A percentile compares a stretch with the other conserved stretches of the same genome.
These are phyloP conservation scores for Chaetomium fimeti DNA, from an alignment of 495 filamentous ascomycete genomes.

Conservation along the genomic window DNA sequence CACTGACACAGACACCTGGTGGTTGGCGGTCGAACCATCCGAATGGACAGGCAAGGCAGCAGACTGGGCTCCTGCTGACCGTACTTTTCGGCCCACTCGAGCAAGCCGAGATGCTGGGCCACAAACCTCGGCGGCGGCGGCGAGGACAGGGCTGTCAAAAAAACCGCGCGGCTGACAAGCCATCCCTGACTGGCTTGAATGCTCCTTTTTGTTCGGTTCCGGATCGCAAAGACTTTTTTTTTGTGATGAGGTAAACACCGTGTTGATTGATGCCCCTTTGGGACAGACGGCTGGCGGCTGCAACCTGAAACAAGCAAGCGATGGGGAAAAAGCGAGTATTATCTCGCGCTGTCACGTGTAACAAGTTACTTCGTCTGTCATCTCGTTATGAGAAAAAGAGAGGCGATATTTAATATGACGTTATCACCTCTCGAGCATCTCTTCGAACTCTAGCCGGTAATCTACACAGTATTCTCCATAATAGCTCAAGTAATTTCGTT, in stretches of 20 bases:
- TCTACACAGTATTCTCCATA: too few relatives aligned
- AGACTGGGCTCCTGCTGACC: too few relatives aligned
- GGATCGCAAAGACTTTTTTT: background rate
- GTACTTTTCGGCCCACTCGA: background rate
- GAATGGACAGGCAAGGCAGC: too few relatives aligned
- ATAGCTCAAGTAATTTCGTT: too few relatives aligned
- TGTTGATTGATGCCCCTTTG: background rate
- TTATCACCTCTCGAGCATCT: too few relatives aligned
- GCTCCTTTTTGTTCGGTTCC: background rate
- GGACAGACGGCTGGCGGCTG: background rate
- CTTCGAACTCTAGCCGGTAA: too few relatives aligned
- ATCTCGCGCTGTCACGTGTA: too few relatives aligned
- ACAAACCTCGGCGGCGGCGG: background rate
- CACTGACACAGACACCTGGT: background rate
- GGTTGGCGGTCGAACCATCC: background rate
- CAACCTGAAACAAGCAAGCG: slow-evolving; percentile 6
- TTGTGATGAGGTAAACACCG: background rate
- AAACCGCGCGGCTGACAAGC: background rate
- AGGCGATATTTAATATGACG: too few relatives aligned
- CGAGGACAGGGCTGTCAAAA: background rate
- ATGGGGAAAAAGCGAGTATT: too few relatives aligned
- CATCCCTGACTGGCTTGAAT: background rate
- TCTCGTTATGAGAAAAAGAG: too few relatives aligned
- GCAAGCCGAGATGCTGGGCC: background rate
- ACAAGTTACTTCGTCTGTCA: too few relatives aligned